phyloP scores from a whole-genome alignment of 257 asterid genomes.

The Euphrasia confusa region DNA sequence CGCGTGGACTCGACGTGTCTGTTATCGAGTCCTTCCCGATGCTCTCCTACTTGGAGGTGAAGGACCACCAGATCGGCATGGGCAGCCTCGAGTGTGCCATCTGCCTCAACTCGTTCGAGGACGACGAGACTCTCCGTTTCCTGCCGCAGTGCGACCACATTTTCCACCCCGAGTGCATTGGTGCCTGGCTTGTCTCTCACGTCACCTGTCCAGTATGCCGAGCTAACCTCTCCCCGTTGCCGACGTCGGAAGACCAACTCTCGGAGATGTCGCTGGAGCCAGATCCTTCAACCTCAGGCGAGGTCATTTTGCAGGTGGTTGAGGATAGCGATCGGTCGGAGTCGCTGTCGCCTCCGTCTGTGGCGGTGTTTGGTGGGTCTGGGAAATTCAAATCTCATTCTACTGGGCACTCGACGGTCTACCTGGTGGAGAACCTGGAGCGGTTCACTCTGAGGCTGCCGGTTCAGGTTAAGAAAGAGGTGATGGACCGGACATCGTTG shows the following conservation, averaged over 20 bases:
- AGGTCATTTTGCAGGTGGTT: slow-evolving; percentile 37
- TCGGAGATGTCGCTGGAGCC: neutral
- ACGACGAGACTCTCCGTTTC: slow-evolving; percentile 67
- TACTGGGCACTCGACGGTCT: slow-evolving; percentile 79
- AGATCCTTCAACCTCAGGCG: slow-evolving; percentile 12
- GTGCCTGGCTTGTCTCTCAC: slow-evolving; percentile 81
- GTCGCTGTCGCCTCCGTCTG: slow-evolving; percentile 3
- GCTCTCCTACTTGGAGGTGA: slow-evolving; percentile 79
- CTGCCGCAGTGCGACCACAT: slow-evolving; percentile 90
- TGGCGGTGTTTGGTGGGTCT: slow-evolving; percentile 21
- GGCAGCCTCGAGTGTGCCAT: slow-evolving; percentile 87
- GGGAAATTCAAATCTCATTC: slow-evolving; percentile 79
- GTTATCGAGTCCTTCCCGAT: slow-evolving; percentile 72
- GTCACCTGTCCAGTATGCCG: slow-evolving; percentile 94
- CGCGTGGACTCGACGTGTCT: slow-evolving; percentile 59
- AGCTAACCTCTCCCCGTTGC: slow-evolving; percentile 39
- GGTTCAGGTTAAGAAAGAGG: slow-evolving; percentile 52
- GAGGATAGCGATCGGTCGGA: slow-evolving; percentile 11
- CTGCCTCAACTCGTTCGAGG: slow-evolving; percentile 81
- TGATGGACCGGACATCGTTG: slow-evolving; percentile 58
- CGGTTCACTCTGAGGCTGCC: slow-evolving; percentile 74
- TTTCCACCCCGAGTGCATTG: slow-evolving; percentile 86
- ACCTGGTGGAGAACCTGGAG: slow-evolving; percentile 61
- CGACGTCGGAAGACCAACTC: neutral
- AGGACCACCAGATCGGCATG: slow-evolving; percentile 74